phyloP scores from a whole-genome alignment of 1,284 basidiomycete species.

The Porogramme epimiltina region DNA sequence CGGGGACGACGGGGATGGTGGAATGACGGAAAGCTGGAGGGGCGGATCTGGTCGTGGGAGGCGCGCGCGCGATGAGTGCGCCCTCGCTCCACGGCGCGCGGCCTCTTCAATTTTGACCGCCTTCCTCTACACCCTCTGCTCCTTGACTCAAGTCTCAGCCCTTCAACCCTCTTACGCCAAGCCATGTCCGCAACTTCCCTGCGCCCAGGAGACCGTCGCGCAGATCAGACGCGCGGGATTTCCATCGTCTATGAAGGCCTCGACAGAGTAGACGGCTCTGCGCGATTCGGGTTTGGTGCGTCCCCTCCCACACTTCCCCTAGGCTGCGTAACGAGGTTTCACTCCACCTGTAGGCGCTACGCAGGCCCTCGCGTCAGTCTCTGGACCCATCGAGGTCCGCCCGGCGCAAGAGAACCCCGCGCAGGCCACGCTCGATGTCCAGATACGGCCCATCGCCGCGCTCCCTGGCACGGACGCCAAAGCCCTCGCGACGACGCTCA shows the following conservation, averaged over 20 bases:
- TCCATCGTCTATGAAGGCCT: conserved; percentile 45
- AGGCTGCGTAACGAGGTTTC: background rate
- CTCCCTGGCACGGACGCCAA: conserved; percentile 71
- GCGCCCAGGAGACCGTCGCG: conserved; percentile 32
- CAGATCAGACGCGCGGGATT: conserved; percentile 30
- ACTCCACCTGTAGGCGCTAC: conserved; percentile 40
- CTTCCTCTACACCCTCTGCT: too few relatives aligned
- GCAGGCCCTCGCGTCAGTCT: conserved; percentile 63
- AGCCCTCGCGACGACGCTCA: conserved; percentile 51
- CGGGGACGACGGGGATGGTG: too few relatives aligned
- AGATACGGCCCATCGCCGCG: conserved; percentile 64
- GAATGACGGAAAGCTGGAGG: too few relatives aligned
- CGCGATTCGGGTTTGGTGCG: conserved; percentile 64
- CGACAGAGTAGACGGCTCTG: conserved; percentile 64
- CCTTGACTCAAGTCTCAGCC: too few relatives aligned
- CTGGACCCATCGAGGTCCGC: conserved; percentile 77
- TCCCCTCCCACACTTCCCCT: conserved; percentile 1
- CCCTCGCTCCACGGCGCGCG: too few relatives aligned
- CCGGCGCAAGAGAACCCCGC: conserved; percentile 65
- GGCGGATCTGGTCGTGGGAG: background rate
- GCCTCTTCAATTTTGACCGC: too few relatives aligned
- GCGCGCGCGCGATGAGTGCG: background rate
- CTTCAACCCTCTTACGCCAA: too few relatives aligned
- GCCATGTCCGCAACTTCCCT: background rate
- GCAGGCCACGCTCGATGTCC: conserved; percentile 72